Conservation (phyloP, 768 basidiomycete species). For the Podaxis mareebaensis region DNA sequence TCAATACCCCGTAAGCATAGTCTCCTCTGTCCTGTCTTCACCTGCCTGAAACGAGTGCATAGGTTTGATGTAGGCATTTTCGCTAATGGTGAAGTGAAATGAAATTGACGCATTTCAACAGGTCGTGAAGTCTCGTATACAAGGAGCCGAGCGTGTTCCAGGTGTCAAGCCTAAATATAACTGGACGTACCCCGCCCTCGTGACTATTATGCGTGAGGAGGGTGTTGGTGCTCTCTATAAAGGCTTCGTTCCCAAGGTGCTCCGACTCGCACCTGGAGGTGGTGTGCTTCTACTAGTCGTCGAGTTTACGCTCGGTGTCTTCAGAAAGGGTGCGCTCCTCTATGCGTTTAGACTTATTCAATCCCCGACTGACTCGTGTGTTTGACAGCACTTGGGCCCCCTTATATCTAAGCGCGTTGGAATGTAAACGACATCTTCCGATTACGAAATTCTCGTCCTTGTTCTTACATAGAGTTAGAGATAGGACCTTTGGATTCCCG, state of each 20-base stretch:
- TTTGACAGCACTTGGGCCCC: slow-evolving; percentile 49
- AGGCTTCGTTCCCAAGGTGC: slow-evolving; percentile 93
- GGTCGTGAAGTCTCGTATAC: slow-evolving; percentile 97
- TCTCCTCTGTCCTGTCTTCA: neutral
- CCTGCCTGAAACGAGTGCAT: slow-evolving; percentile 6
- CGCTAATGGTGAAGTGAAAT: neutral
- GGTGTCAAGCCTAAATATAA: slow-evolving; percentile 86
- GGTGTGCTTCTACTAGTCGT: slow-evolving; percentile 94
- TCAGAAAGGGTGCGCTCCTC: slow-evolving; percentile 61
- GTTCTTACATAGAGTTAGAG: slow-evolving; percentile 12
- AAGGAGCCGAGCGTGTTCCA: slow-evolving; percentile 63
- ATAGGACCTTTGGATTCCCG: neutral
- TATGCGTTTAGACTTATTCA: neutral
- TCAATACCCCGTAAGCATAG: slow-evolving; percentile 85
- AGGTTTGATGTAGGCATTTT: slow-evolving; percentile 34
- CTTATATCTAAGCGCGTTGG: slow-evolving; percentile 41
- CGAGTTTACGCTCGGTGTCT: slow-evolving; percentile 77
- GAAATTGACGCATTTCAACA: slow-evolving; percentile 29
- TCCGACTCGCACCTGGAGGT: slow-evolving; percentile 93
- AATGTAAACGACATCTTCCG: neutral
- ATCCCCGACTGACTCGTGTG: slow-evolving; percentile 1
- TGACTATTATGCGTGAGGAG: slow-evolving; percentile 84
- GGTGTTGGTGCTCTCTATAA: slow-evolving; percentile 87
- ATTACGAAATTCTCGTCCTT: neutral
- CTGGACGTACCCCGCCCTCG: slow-evolving; percentile 92